phyloP scores from a whole-genome alignment of 1,284 basidiomycete species.

The Psilocybe mexicana region DNA sequence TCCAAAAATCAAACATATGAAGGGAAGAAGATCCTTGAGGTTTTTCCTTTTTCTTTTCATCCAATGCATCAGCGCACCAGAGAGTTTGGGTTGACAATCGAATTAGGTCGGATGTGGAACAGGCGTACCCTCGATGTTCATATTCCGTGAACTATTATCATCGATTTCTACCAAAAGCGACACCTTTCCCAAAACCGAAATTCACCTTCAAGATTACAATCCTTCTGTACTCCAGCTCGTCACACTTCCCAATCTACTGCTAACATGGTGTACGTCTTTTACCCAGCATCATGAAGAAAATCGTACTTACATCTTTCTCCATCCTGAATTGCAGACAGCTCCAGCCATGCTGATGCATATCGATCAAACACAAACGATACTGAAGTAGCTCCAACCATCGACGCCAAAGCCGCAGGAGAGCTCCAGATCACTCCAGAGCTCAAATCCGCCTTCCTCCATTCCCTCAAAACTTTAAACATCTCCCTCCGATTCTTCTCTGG shows the following conservation, averaged over 20 bases:
- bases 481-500: conserved; percentile 80
- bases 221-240: conserved; percentile 79
- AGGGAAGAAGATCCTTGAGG: conserved; percentile 24
- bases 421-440: conserved; percentile 67
- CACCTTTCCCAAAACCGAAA: conserved; percentile 37
- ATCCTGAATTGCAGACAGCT: conserved; percentile 11
- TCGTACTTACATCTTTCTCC: conserved; percentile 4
- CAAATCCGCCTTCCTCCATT: conserved; percentile 61
- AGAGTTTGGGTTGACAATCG: not conserved
- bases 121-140: conserved; percentile 77
- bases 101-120: conserved; percentile 91
- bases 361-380: conserved; percentile 17
- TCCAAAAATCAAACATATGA: conserved; percentile 33
- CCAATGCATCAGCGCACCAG: not conserved
- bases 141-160: conserved; percentile 66
- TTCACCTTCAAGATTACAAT: conserved; percentile 97
- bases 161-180: conserved; percentile 3
- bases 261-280: conserved; percentile 76
- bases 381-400: conserved; percentile 19
- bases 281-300: not conserved
- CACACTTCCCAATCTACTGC: conserved; percentile 86
- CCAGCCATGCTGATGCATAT: conserved; percentile 17
- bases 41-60: conserved; percentile 4
- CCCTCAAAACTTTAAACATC: conserved; percentile 57
- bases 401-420: conserved; percentile 39